These are phyloP conservation scores for Papilionanthe hybrid DNA, from an alignment of 116 monocot genomes.

Conservation along the genomic window DNA sequence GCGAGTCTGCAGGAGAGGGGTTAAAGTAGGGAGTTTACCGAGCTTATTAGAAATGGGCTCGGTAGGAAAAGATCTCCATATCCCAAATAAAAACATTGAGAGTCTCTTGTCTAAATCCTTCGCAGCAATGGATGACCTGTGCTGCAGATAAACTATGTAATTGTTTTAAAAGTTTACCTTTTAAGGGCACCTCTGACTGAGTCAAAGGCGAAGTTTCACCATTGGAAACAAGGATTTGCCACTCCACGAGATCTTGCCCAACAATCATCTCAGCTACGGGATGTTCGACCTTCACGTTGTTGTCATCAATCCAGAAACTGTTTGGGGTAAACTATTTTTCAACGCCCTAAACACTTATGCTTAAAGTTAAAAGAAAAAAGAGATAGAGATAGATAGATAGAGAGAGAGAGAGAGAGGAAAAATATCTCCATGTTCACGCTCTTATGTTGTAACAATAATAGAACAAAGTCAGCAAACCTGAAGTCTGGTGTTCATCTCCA, in stretches of 20 bases:
- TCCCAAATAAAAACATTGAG: too few relatives aligned
- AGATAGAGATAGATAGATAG: too few relatives aligned
- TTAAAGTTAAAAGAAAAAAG: background rate
- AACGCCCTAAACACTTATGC: background rate
- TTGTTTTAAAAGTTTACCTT: constrained; percentile 40
- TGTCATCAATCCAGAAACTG: constrained; percentile 10
- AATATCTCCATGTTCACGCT: background rate
- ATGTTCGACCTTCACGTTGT: constrained; percentile 82
- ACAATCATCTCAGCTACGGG: constrained; percentile 98
- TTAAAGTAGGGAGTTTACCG: too few relatives aligned
- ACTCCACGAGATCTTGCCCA: constrained; percentile 98
- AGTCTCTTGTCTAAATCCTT: too few relatives aligned
- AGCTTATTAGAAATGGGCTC: too few relatives aligned
- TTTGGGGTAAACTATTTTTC: constrained; percentile 6
- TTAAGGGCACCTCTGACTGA: constrained; percentile 81
- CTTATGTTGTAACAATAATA: background rate
- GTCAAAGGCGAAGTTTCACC: constrained; percentile 85
- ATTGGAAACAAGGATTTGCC: constrained; percentile 99
- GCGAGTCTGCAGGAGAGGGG: too few relatives aligned
- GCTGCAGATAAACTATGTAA: background rate
- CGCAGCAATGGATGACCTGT: background rate
- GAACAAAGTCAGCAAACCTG: constrained; percentile 40
- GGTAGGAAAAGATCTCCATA: too few relatives aligned
- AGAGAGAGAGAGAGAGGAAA: background rate
- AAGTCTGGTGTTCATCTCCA: constrained; percentile 99